Evolutionary conservation across 1,139 yeast species (phyloP), one percentile per base, ranked within the genome.

Genomic region (Kluyveromyces marxianus): DNA sequence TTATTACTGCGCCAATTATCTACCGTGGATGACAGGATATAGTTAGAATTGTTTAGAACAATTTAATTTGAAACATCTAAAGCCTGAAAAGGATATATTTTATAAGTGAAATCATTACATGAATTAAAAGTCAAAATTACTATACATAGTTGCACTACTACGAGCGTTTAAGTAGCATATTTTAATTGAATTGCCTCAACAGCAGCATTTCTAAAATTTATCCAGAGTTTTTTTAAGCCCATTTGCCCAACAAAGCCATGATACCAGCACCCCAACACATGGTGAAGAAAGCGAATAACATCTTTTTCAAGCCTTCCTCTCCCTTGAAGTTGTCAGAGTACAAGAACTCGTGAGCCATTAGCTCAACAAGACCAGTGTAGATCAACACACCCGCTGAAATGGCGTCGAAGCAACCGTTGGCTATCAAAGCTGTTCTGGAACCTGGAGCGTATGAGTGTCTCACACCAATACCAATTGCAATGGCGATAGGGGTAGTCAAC

Each of bases 341-440:
- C 57, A 89, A 70, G 66, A 88, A 89, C 60, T 89, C 96, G 57
- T 84, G 89, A 4, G 95, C 96, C 79, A 89, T 77, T 57, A 89
- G 72, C 67, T 89, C 96, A 21, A 88, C 89, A 48, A 88, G 69
- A 55, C 95, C 95, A 21, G 95, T 84, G 67, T 88, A 89, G 35
- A 88, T 67, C 63, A 89, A 73, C 49, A 89, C 83, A 46, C 97
- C 97, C 0, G 96, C 78, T 7, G 95, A 85, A 37, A 89, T 73
- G 4, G 96, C 69, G 66, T 89, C 96, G 57, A 88, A 82, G 4
- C 80, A 74, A 54, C 96, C 97, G 55, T 79, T 81, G 25, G 87
- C 75, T 50, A 88, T 77, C 51, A 81, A 71, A 0, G 90, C 81
- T 4, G 71, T 74, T 60, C 81, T 71, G 1, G 92, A 78, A 8